These are phyloP conservation scores for Leccinum disarticulatum DNA, from an alignment of 768 basidiomycete species.

Conservation along the genomic window DNA sequence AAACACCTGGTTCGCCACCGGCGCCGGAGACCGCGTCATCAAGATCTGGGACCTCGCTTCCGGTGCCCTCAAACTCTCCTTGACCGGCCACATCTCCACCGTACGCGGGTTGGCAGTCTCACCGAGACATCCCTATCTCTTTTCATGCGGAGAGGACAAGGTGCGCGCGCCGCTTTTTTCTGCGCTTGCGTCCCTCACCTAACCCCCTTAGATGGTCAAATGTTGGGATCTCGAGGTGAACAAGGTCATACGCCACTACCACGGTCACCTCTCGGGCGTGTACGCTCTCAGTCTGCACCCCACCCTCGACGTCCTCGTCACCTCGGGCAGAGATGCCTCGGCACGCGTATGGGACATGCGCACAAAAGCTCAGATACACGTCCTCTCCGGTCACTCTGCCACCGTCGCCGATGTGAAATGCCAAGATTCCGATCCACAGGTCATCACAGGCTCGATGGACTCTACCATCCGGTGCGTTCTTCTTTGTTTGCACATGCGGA, in stretches of 20 bases:
- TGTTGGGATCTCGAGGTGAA: constrained; percentile 99
- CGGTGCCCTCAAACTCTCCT: constrained; percentile 93
- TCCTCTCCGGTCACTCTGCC: constrained; percentile 89
- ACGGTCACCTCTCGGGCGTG: constrained; percentile 98
- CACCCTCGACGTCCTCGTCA: constrained; percentile 93
- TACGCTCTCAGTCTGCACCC: constrained; percentile 92
- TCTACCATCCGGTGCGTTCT: constrained; percentile 78
- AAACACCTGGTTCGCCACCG: constrained; percentile 98
- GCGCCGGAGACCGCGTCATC: constrained; percentile 96
- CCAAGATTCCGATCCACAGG: constrained; percentile 96
- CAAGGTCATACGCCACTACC: constrained; percentile 98
- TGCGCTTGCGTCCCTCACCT: neutral
- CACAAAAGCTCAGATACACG: constrained; percentile 93
- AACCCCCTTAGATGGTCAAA: constrained; percentile 91
- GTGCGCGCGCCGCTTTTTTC: constrained; percentile 39
- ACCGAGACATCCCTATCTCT: constrained; percentile 91
- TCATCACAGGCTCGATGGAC: constrained; percentile 98
- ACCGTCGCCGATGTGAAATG: constrained; percentile 96
- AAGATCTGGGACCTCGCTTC: constrained; percentile 99
- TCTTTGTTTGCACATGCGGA: neutral
- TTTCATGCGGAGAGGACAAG: constrained; percentile 98
- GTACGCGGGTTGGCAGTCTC: constrained; percentile 94
- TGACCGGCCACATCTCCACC: constrained; percentile 97
- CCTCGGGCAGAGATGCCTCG: constrained; percentile 93
- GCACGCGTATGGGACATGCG: constrained; percentile 99